These are phyloP conservation scores for Lycium ferocissimum DNA, from an alignment of 257 asterid genomes.

Conservation along the genomic window DNA sequence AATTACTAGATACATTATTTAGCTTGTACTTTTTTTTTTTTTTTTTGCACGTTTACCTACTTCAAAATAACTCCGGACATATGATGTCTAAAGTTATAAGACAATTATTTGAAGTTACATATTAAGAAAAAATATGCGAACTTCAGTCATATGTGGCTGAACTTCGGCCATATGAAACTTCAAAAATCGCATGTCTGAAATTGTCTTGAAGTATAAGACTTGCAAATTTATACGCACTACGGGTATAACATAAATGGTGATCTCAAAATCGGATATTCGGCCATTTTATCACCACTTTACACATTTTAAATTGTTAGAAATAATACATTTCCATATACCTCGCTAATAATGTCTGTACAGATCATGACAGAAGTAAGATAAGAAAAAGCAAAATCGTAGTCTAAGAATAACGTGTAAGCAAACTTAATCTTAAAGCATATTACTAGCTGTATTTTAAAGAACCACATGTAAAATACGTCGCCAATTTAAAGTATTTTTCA, in stretches of 20 bases:
- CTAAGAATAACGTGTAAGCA: not conserved
- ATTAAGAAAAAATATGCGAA: not conserved
- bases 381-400: not conserved
- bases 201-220: not conserved
- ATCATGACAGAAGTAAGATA: not conserved
- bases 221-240: not conserved
- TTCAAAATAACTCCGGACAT: no score
- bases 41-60: no score
- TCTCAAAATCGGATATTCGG: not conserved
- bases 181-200: not conserved
- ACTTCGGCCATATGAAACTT: not conserved
- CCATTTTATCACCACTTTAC: not conserved
- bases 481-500: not conserved
- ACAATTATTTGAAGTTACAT: no score
- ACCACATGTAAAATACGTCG: not conserved
- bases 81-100: no score
- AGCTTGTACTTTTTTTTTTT: no score
- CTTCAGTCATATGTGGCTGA: not conserved
- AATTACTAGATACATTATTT: no score
- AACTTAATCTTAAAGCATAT: not conserved
- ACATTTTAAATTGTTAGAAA: not conserved
- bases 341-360: no score
- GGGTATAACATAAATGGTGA: not conserved
- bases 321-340: not conserved
- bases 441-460: not conserved